These are phyloP conservation scores for Jackrogersella minutella DNA, from an alignment of 495 filamentous ascomycete genomes.

Conservation along the genomic window DNA sequence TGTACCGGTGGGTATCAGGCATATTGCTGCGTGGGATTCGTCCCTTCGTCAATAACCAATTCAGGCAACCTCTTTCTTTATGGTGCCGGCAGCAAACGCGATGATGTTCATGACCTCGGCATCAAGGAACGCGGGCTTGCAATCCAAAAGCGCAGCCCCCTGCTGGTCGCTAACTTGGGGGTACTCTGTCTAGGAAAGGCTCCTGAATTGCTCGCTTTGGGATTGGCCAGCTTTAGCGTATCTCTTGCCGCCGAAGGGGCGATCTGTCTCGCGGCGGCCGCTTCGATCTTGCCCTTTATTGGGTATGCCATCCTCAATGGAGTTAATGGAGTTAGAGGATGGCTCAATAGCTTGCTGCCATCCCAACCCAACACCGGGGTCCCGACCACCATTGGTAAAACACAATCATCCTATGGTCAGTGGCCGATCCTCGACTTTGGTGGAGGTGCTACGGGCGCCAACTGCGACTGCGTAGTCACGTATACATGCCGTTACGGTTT, in stretches of 20 bases:
- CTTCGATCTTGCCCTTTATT: neutral
- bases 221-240: neutral
- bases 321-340: neutral
- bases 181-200: neutral
- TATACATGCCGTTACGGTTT: neutral
- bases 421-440: neutral
- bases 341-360: neutral
- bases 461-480: neutral
- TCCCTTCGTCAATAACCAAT: neutral
- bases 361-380: neutral
- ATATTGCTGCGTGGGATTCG: neutral
- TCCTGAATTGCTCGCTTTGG: neutral
- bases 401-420: neutral
- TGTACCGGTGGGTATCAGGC: neutral
- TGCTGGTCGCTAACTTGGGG: neutral
- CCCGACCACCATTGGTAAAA: neutral
- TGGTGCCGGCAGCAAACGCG: neutral
- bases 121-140: neutral
- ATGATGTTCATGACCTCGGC: too few species aligned
- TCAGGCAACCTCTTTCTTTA: neutral
- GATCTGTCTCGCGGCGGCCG: neutral
- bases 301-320: neutral
- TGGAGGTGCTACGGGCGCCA: neutral
- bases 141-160: neutral
- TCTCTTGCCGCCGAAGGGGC: neutral